These are phyloP conservation scores for Maudiozyma turicensis DNA, from an alignment of 805 yeast species.

Conservation along the genomic window DNA sequence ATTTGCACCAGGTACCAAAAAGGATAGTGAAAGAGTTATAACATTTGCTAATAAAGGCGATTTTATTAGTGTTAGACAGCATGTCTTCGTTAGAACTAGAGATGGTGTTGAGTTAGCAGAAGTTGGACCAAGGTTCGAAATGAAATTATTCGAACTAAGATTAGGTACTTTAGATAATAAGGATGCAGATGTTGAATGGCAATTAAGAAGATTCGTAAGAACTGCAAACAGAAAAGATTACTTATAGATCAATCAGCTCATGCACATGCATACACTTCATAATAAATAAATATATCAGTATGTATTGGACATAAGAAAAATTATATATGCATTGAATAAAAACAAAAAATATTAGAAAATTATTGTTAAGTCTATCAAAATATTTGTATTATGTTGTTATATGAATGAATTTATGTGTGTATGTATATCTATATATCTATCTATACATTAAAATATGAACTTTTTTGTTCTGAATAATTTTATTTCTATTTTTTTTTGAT, in stretches of 20 bases:
- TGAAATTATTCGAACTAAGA: constrained; percentile 81
- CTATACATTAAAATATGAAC: too few species aligned
- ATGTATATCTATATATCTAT: not conserved
- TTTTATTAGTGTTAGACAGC: constrained; percentile 90
- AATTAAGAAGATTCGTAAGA: constrained; percentile 81
- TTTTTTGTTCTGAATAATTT: not conserved
- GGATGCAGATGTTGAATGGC: constrained; percentile 98
- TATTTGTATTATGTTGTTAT: not conserved
- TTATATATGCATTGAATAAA: not conserved
- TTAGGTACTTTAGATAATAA: constrained; percentile 89
- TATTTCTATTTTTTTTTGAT: too few species aligned
- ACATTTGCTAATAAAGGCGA: constrained; percentile 87
- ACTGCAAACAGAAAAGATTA: constrained; percentile 95
- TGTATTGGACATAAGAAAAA: not conserved
- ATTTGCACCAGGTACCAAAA: constrained; percentile 95
- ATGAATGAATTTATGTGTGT: not conserved
- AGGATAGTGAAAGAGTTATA: constrained; percentile 82
- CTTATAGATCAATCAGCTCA: constrained; percentile 26
- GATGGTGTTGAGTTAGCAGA: constrained; percentile 89
- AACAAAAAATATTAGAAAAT: not conserved
- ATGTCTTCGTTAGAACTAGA: constrained; percentile 80
- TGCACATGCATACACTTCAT: not conserved
- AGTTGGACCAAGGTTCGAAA: constrained; percentile 97
- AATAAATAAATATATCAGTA: too few species aligned
- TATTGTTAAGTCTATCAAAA: not conserved